Evolutionary conservation across 2,329 filamentous ascomycete genomes (phyloP), one percentile per base, ranked within the genome.

Genomic region (Aureobasidium namibiae): DNA sequence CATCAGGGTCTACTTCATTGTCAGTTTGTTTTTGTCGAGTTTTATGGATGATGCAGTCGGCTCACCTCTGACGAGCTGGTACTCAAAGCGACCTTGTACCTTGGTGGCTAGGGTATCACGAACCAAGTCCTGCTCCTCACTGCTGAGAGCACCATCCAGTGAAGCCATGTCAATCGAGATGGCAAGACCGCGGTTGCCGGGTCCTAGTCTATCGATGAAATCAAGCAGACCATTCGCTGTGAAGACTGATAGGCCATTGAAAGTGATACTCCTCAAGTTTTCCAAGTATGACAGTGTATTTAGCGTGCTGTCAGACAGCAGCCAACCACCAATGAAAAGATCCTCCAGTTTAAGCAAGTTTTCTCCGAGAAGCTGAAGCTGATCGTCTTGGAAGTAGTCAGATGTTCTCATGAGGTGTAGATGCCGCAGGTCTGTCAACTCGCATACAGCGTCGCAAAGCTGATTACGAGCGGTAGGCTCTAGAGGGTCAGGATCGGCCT

Each of bases 171-270:
- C 75, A 14, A 79, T 67, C 34, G 72, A 73, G 36, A 80, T 56
- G 1, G 70, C 68, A 14, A 80, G 38, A 13, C 75, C 75, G 44
- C 69, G 67, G 61, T 78, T 78, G 1, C 72, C 70, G 1, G 69
- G 69, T 14, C 65, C 73, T 9, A 80, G 68, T 16, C 67, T 64
- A 1, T 69, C 62, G n/a, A 78, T 68, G 58, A 78, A 78, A 7
- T 72, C 69, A 6, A 76, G 66, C 1, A 87, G 73, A 1, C 79
- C 80, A 4, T 75, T 68, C 3, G 72, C 71, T 0, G 80, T 81
- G 67, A 88, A 86, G 2, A 70, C 69, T 0, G 84, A 83, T 2
- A 79, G 70, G 2, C 80, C 82, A 38, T 76, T 77, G 42, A 87
- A 78, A 4, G 76, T 77, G 7, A 87, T 71, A 4, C 70, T 74